These are phyloP conservation scores for Lodderomyces orthopsilosis DNA, from an alignment of 1,139 yeast species.

Conservation along the genomic window DNA sequence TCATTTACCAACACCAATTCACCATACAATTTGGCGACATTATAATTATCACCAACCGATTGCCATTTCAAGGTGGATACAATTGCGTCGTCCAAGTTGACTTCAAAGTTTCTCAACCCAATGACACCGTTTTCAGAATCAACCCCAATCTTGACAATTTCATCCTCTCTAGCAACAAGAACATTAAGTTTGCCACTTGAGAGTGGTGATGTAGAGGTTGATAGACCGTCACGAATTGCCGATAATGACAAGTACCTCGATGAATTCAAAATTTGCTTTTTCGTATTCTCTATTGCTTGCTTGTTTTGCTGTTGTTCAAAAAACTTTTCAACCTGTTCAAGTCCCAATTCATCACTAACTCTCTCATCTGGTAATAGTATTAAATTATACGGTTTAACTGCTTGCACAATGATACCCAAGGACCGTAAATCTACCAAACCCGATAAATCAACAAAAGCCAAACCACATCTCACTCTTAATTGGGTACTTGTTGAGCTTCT, in stretches of 20 bases:
- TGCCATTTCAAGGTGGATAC: slow-evolving; percentile 78
- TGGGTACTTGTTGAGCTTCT: slow-evolving; percentile 23
- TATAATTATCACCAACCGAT: slow-evolving; percentile 71
- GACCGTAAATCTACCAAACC: slow-evolving; percentile 88
- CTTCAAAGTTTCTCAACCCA: slow-evolving; percentile 63
- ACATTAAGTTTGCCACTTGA: slow-evolving; percentile 27
- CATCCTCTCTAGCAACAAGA: slow-evolving; percentile 36
- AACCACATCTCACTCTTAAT: slow-evolving; percentile 61
- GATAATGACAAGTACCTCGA: slow-evolving; percentile 34
- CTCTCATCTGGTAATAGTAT: slow-evolving; percentile 53
- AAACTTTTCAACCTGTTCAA: slow-evolving; percentile 25
- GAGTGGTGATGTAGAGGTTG: slow-evolving; percentile 16
- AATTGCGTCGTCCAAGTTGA: slow-evolving; percentile 66
- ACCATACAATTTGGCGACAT: slow-evolving; percentile 82
- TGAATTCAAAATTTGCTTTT: slow-evolving; percentile 22
- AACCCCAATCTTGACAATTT: slow-evolving; percentile 52
- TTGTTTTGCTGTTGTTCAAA: slow-evolving; percentile 35
- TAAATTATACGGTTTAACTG: slow-evolving; percentile 75
- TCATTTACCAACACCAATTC: slow-evolving; percentile 50
- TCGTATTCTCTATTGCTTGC: slow-evolving; percentile 22
- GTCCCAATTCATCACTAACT: slow-evolving; percentile 18
- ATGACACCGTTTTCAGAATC: slow-evolving; percentile 18
- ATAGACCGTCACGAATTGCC: slow-evolving; percentile 32
- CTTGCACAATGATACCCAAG: slow-evolving; percentile 70
- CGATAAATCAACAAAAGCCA: slow-evolving; percentile 77